Percentiles rank a stretch among this genome's conserved stretches.
Conservation (phyloP, 768 basidiomycete genomes). For the Hygrocybe coccinea region DNA sequence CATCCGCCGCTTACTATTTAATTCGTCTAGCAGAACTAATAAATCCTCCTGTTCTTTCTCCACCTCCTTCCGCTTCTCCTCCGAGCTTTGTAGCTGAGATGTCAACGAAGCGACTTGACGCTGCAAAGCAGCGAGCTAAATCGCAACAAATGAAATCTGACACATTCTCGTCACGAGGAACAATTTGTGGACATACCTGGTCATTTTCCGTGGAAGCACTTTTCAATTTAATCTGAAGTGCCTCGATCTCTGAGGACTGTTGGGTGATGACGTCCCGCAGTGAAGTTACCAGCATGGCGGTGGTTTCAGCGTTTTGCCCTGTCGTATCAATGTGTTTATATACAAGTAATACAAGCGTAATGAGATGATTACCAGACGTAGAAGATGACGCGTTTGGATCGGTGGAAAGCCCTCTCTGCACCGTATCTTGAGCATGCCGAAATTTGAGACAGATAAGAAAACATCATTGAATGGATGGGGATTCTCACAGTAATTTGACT, state of each 20-base stretch:
- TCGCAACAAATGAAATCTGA: not conserved
- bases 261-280: slow-evolving; percentile 77
- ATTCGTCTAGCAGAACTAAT: slow-evolving; percentile 87
- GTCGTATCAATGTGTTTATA: slow-evolving; percentile 9
- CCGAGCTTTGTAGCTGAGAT: slow-evolving; percentile 44
- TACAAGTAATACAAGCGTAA: slow-evolving; percentile 1
- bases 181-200: slow-evolving; percentile 16
- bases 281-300: slow-evolving; percentile 75
- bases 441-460: not conserved
- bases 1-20: slow-evolving; percentile 74
- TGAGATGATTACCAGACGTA: slow-evolving; percentile 46
- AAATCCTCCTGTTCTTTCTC: slow-evolving; percentile 98
- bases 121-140: slow-evolving; percentile 43
- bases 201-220: slow-evolving; percentile 28
- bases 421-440: slow-evolving; percentile 47
- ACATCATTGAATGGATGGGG: not conserved
- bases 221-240: slow-evolving; percentile 57
- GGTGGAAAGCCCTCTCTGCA: slow-evolving; percentile 66
- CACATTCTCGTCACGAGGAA: not conserved
- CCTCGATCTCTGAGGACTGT: slow-evolving; percentile 77
- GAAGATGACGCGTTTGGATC: slow-evolving; percentile 65
- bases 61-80: slow-evolving; percentile 69
- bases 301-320: slow-evolving; percentile 71
- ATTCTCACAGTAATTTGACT: slow-evolving; percentile 89
- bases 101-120: slow-evolving; percentile 45